Percentiles rank a stretch among this genome's conserved stretches.
These are phyloP conservation scores for Fraxinus xanthoxyloides DNA, from an alignment of 305 asterid genomes.

Conservation along the genomic window DNA sequence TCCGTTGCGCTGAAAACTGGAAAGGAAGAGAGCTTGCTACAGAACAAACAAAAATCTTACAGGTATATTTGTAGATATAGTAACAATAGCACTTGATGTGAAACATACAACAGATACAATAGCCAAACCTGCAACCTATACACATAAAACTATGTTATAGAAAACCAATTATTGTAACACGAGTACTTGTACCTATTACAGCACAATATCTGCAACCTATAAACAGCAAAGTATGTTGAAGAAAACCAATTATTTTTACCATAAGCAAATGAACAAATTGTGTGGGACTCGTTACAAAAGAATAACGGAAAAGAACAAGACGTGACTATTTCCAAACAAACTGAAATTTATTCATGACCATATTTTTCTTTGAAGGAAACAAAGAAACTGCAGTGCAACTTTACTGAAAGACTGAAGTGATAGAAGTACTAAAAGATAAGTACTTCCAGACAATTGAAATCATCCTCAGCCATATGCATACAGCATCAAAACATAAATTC, in stretches of 20 bases:
- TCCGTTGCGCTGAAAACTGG: background rate
- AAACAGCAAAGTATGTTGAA: background rate
- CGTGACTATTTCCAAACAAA: background rate
- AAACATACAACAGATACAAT: constrained; percentile 74
- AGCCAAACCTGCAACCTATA: constrained; percentile 71
- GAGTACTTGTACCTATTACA: background rate
- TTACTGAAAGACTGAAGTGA: background rate
- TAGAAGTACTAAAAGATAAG: background rate
- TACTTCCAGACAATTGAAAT: background rate
- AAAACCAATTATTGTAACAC: background rate
- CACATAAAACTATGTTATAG: background rate
- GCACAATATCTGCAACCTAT: background rate
- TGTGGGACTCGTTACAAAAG: background rate
- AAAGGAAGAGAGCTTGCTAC: constrained; percentile 5
- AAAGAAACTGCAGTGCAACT: background rate
- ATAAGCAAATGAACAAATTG: background rate
- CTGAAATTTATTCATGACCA: background rate
- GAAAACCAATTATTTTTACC: background rate
- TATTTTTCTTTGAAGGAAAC: background rate
- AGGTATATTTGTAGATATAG: constrained; percentile 69
- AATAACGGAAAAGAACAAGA: background rate
- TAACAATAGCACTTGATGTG: constrained; percentile 69
- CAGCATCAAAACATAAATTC: background rate
- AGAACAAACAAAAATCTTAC: constrained; percentile 43
- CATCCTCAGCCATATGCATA: background rate